Evolutionary conservation across 257 asterid species (phyloP).

Genomic region (Salvia miltiorrhiza): DNA sequence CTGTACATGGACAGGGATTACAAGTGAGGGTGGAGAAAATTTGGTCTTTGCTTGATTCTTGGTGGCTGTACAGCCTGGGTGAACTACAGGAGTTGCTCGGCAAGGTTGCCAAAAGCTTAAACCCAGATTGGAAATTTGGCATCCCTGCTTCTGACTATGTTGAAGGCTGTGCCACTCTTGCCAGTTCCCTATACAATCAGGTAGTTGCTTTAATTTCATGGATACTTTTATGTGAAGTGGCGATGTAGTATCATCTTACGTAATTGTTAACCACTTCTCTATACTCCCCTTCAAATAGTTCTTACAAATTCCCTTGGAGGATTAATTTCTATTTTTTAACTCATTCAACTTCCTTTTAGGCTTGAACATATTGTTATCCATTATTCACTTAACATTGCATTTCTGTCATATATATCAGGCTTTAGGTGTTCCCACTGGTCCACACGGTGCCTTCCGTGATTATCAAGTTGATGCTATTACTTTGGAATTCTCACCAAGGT

Average conservation of each 20-base stretch:
- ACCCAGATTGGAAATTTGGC: slow-evolving; percentile 78
- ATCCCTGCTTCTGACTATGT: slow-evolving; percentile 73
- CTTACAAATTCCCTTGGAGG: background rate
- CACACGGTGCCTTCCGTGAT: slow-evolving; percentile 98
- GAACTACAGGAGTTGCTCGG: slow-evolving; percentile 54
- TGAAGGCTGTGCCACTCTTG: slow-evolving; percentile 86
- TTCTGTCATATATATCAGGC: slow-evolving; percentile 45
- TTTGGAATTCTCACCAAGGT: slow-evolving; percentile 67
- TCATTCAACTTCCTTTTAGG: slow-evolving; percentile 2
- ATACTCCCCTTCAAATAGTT: background rate
- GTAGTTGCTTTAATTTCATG: slow-evolving; percentile 33
- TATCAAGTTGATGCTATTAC: slow-evolving; percentile 95
- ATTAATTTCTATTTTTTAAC: background rate
- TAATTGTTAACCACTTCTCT: background rate
- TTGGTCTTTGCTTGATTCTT: slow-evolving; percentile 66
- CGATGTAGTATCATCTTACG: background rate
- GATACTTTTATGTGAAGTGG: slow-evolving; percentile 4
- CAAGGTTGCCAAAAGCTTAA: slow-evolving; percentile 62
- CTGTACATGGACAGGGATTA: slow-evolving; percentile 85
- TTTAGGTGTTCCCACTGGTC: slow-evolving; percentile 92
- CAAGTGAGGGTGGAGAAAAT: slow-evolving; percentile 72
- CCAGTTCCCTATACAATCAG: slow-evolving; percentile 88
- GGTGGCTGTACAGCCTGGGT: slow-evolving; percentile 74
- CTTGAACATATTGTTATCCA: background rate
- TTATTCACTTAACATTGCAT: background rate